Evolutionary conservation across 1,139 yeast genomes (phyloP).

Genomic region (Meyerozyma elateridarum): DNA sequence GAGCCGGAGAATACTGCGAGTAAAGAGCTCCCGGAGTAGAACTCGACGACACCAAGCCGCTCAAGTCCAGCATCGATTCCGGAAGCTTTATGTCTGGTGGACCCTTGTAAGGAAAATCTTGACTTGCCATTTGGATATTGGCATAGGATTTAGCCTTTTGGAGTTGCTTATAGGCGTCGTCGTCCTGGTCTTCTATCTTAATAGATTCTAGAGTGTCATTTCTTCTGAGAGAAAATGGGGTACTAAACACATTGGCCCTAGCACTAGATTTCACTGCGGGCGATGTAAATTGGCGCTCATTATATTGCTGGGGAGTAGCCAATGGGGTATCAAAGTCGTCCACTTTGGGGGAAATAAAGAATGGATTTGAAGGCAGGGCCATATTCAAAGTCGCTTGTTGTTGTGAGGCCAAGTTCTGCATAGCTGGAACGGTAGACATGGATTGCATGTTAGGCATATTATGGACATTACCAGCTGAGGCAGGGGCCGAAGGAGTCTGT

Average conservation of each 20-base stretch:
- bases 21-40: constrained; percentile 17
- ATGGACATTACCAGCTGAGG: no score
- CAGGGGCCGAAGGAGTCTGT: no score
- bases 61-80: constrained; percentile 1
- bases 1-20: constrained; percentile 10
- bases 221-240: constrained; percentile 11
- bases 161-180: constrained; percentile 42
- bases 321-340: constrained; percentile 5
- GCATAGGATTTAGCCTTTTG: constrained; percentile 35
- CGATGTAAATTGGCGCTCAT: not conserved
- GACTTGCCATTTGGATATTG: constrained; percentile 8
- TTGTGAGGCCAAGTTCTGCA: constrained; percentile 5
- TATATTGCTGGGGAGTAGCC: constrained; percentile 1
- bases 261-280: constrained; percentile 1
- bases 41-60: constrained; percentile 11
- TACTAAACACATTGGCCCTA: not conserved
- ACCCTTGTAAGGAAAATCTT: not conserved
- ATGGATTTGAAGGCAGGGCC: no score
- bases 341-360: constrained; percentile 8
- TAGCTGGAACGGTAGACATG: constrained; percentile 4
- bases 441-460: not conserved
- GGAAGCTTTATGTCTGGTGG: constrained; percentile 3
- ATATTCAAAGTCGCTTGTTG: no score
- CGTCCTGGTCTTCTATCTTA: constrained; percentile 38
- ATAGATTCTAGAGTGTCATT: constrained; percentile 27